Evolutionary conservation across 352 stramenopile genomes (phyloP).

Genomic region (Phytopythium aichiense): DNA sequence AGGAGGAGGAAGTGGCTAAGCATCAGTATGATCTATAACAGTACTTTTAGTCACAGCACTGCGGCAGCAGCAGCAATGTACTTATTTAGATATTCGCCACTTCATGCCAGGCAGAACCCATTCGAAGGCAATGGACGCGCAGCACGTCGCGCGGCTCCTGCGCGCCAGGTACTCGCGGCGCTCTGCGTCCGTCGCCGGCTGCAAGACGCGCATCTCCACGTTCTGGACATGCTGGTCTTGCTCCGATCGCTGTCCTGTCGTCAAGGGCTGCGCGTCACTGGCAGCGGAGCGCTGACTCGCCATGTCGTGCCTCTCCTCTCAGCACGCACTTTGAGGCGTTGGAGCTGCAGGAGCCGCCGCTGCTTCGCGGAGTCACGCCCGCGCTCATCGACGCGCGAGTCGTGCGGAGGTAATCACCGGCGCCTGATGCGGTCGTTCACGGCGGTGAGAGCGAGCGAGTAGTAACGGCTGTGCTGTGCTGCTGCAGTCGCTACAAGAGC

Average conservation of each 20-base stretch:
- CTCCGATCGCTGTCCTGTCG: background rate
- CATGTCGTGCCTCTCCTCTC: background rate
- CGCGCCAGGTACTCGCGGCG: conserved; percentile 7
- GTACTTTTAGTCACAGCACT: background rate
- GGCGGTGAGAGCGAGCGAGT: background rate
- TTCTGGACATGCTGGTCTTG: background rate
- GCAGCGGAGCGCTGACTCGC: background rate
- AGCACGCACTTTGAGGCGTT: conserved; percentile 45
- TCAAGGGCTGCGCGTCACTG: background rate
- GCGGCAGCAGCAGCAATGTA: background rate
- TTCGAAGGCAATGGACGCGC: background rate
- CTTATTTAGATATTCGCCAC: background rate
- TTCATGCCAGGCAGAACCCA: no score
- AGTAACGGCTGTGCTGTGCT: background rate
- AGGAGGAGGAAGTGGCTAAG: background rate
- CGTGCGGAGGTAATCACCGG: conserved; percentile 22
- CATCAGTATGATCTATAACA: background rate
- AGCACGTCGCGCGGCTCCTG: conserved; percentile 25
- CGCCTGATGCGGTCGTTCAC: background rate
- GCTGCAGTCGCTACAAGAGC: conserved; percentile 38
- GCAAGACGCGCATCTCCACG: background rate
- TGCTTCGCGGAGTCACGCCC: background rate
- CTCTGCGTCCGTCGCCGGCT: background rate
- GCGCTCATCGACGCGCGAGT: conserved; percentile 17
- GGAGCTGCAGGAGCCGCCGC: conserved; percentile 13